These are phyloP conservation scores for Styphnolobium japonicum DNA, from an alignment of 306 rosid species.

Conservation along the genomic window DNA sequence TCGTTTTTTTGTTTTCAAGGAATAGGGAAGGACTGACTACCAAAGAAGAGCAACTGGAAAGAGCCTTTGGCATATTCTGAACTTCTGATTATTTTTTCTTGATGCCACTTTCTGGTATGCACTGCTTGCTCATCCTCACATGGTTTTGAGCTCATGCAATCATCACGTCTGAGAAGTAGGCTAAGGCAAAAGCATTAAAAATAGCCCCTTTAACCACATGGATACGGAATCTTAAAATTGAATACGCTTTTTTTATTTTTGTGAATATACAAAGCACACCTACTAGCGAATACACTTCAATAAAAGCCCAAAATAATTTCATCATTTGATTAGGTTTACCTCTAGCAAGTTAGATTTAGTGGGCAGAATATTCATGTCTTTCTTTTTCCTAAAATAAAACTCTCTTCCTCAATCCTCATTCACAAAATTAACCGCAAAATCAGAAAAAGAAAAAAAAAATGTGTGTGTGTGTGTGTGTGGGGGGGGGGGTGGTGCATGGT, in stretches of 20 bases:
- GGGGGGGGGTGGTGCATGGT: too few species aligned
- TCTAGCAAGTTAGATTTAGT: background rate
- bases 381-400: too few species aligned
- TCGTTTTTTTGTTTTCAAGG: too few species aligned
- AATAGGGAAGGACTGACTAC: too few species aligned
- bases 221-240: constrained; percentile 28
- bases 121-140: constrained; percentile 30
- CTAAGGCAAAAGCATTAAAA: constrained; percentile 20
- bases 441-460: background rate
- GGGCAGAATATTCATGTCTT: background rate
- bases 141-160: constrained; percentile 50
- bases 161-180: constrained; percentile 25
- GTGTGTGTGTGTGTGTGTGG: too few species aligned
- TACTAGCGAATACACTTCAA: background rate
- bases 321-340: background rate
- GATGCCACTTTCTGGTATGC: background rate
- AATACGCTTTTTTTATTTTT: background rate
- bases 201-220: constrained; percentile 35
- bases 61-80: background rate
- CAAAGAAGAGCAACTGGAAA: background rate
- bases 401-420: background rate
- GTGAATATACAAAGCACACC: background rate
- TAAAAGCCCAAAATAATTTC: background rate
- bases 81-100: background rate
- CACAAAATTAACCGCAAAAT: background rate